Percentiles rank a stretch among this genome's conserved stretches.
Evolutionary conservation across 371 early-diverging fungal species (phyloP).

Genomic region (Lichtheimia hyalospora): DNA sequence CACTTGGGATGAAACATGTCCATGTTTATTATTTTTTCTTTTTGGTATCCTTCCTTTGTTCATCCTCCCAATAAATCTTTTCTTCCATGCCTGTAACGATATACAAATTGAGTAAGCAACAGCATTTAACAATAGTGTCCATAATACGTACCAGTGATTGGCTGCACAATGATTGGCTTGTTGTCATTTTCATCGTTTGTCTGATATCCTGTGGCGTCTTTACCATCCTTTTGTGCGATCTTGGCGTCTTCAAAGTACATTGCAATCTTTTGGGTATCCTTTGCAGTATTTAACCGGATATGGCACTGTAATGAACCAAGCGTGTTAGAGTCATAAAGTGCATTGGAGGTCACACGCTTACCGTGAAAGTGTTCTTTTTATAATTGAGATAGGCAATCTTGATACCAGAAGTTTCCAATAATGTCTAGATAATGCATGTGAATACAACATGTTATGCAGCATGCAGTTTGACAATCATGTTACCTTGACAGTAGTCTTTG

Average conservation of each 20-base stretch:
- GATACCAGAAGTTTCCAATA: slow-evolving; percentile 32
- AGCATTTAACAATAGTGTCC: not conserved
- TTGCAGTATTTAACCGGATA: slow-evolving; percentile 25
- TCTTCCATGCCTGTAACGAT: slow-evolving; percentile 15
- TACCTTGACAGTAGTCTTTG: slow-evolving; percentile 29
- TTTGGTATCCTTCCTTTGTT: not conserved
- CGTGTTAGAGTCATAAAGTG: not conserved
- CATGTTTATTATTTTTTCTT: too few relatives aligned
- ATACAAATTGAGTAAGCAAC: not conserved
- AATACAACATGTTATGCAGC: not conserved
- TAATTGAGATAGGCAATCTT: slow-evolving; percentile 30
- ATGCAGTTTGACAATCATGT: not conserved
- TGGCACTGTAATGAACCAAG: slow-evolving; percentile 22
- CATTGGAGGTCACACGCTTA: not conserved
- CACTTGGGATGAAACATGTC: too few relatives aligned
- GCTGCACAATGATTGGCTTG: slow-evolving; percentile 9
- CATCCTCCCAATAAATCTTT: slow-evolving; percentile 20
- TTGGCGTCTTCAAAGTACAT: slow-evolving; percentile 23
- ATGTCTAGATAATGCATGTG: not conserved
- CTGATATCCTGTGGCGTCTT: slow-evolving; percentile 24
- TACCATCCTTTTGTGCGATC: slow-evolving; percentile 20
- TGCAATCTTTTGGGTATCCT: slow-evolving; percentile 26
- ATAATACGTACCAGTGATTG: slow-evolving; percentile 12
- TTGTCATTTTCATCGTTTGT: slow-evolving; percentile 1
- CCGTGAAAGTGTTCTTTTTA: slow-evolving; percentile 26